Evolutionary conservation across 441 rosid species (phyloP), one percentile per base, ranked within the genome.

Genomic region (Adansonia rubrostipa): DNA sequence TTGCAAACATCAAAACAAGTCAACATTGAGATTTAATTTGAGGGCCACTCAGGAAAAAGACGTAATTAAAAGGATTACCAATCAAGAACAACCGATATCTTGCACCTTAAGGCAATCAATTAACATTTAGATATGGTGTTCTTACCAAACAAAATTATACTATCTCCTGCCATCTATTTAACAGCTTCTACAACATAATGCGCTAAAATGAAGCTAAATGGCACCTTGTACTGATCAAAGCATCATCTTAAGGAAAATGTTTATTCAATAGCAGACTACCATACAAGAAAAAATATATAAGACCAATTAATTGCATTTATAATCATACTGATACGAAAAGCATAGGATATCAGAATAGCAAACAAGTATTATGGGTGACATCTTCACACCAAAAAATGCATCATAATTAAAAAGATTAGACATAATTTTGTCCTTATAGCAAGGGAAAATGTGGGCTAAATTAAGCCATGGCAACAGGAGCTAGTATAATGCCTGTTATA

Each of bases 351-450:
- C 19, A 75, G 3, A 24, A 36, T 17, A 24, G 9, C 70, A 60
- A 8, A 58, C 17, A 54, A 1, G n/a, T 48, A 51, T 6, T n/a
- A 76, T 48, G 36, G 40, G 9, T 42, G 51, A 8, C 8, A 75
- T 17, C 74, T 36, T 68, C 62, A 36, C 9, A 67, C 0, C 76
- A 62, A 66, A 67, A 4, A 8, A 3, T 36, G 42, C 42, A 36
- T 5, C 24, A 45, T 44, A 22, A 17, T 20, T 15, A 45, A 72
- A 20, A 0, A 74, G 9, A 45, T 15, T 44, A 47, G 24, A 45
- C 22, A 74, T 20, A 9, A 19, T 58, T 57, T 61, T 73, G 13
- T 74, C 57, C 6, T 61, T 22, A 45, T n/a, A 74, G 45, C 19
- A 74, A 22, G 22, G 57, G 10, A 44, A 20, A 20, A 44, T 3